These are phyloP conservation scores for Lomentospora prolificans DNA, from an alignment of 2,329 filamentous ascomycete genomes.

Conservation along the genomic window DNA sequence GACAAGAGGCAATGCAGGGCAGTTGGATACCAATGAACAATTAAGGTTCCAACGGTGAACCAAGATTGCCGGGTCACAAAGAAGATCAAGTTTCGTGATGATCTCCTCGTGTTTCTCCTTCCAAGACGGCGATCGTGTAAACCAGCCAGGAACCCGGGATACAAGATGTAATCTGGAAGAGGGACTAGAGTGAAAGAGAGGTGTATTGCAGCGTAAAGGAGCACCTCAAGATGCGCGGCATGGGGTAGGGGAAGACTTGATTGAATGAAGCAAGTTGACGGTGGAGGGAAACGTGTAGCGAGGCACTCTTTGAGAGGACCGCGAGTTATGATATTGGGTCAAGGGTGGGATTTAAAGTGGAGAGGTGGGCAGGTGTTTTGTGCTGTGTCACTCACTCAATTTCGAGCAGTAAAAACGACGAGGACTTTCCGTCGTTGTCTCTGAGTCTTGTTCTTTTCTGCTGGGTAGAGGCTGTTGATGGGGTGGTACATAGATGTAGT, in stretches of 20 bases:
- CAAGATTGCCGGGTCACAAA: conserved; percentile 3
- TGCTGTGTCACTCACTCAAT: neutral
- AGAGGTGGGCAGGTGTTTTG: conserved; percentile 1
- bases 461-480: neutral
- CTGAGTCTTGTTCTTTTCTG: neutral
- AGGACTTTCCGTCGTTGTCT: neutral
- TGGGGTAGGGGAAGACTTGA: conserved; percentile 13
- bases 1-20: neutral
- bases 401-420: neutral
- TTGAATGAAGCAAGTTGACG: conserved; percentile 17
- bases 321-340: conserved; percentile 15
- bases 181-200: conserved; percentile 10
- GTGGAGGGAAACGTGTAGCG: conserved; percentile 13
- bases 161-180: conserved; percentile 16
- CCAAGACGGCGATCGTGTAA: conserved; percentile 18
- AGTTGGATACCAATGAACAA: neutral
- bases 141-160: conserved; percentile 11
- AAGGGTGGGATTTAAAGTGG: conserved; percentile 17
- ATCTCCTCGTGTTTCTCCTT: conserved; percentile 4
- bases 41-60: conserved; percentile 3
- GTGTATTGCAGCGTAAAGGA: conserved; percentile 11
- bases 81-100: conserved; percentile 8
- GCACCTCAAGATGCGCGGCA: conserved; percentile 6
- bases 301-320: conserved; percentile 15
- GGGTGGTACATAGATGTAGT: neutral